Evolutionary conservation across 129 eudicot species (phyloP), one percentile per base, ranked within the genome.

Genomic region (Scalesia atractyloides): DNA sequence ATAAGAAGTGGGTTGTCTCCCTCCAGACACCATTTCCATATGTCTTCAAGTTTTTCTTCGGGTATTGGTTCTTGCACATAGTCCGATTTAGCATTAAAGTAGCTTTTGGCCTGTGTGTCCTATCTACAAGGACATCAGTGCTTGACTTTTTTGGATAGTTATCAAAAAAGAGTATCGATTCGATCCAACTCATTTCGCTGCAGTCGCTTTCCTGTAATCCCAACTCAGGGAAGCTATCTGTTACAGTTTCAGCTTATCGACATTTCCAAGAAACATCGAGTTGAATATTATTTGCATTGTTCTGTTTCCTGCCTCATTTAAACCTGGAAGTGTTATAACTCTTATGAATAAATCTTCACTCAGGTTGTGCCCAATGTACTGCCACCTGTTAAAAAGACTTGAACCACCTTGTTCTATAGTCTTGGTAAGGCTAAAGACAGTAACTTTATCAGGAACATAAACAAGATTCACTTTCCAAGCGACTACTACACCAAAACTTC

Each of bases 401-500:
- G 73, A 50, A 51, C 73, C 73, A 3, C 73, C 73, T 33, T 68
- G 73, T 50, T 68, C 61, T 49, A 68, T 7, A 68, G 73, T 68
- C 62, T 15, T 68, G 46, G 73, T 50, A 50, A 68, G 5, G 50
- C 62, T 68, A 68, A 68, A 66, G 47, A 66, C 72, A 41, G 57
- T 41, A 66, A 66, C 72, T 13, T 46, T 66, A 5, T 66, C 72
- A 47, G 72, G 72, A 20, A 66, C 72, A 22, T 46, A 66, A 46
- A 66, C 72, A 66, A 66, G 72, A 66, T 66, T 66, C 41, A 66
- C 57, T 49, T 66, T 66, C 72, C 72, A 66, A 66, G 72, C 72
- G 22, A 66, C 56, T 3, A 66, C 39, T 22, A 66, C 72, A 46
- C 72, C 72, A 66, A 66, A 66, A 66, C 41, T 66, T 20, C 41